Percentiles rank a stretch among this genome's conserved stretches.
These are phyloP conservation scores for Rhodotorula glutinis DNA, from an alignment of 1,284 basidiomycete species.

Conservation along the genomic window DNA sequence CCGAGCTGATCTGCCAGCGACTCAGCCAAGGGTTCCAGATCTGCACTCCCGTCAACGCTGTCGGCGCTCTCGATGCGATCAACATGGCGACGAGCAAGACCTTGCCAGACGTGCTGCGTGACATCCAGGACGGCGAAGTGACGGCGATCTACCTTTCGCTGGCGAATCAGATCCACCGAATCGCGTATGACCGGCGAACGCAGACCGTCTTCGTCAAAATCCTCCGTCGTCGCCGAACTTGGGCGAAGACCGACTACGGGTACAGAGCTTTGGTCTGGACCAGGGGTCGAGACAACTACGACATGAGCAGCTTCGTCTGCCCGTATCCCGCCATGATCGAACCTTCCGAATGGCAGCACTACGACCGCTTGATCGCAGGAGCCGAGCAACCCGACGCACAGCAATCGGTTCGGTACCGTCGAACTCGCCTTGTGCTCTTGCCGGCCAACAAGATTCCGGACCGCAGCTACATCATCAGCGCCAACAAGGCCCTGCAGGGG, in stretches of 20 bases:
- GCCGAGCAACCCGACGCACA: conserved; percentile 38
- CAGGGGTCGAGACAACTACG: conserved; percentile 72
- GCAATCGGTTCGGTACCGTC: conserved; percentile 65
- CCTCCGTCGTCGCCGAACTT: conserved; percentile 72
- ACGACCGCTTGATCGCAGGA: conserved; percentile 50
- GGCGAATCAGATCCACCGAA: conserved; percentile 90
- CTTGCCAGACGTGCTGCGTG: conserved; percentile 35
- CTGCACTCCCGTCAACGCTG: conserved; percentile 52
- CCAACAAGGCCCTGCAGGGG: conserved; percentile 61
- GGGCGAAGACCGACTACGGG: conserved; percentile 60
- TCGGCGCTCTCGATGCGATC: conserved; percentile 31
- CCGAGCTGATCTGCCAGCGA: conserved; percentile 87
- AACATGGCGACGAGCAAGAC: conserved; percentile 33
- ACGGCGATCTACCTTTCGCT: conserved; percentile 80
- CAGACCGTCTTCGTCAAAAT: conserved; percentile 83
- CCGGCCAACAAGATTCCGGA: conserved; percentile 69
- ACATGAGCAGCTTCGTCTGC: conserved; percentile 56
- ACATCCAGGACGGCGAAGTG: conserved; percentile 38
- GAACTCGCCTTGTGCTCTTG: conserved; percentile 90
- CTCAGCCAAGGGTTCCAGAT: conserved; percentile 97
- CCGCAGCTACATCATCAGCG: conserved; percentile 55
- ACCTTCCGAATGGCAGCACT: conserved; percentile 49
- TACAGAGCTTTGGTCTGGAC: conserved; percentile 94
- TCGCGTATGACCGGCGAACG: conserved; percentile 72
- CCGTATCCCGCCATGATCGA: conserved; percentile 39